phyloP scores from a whole-genome alignment of 2,329 filamentous ascomycete species.

The Sarocladium kiliense region DNA sequence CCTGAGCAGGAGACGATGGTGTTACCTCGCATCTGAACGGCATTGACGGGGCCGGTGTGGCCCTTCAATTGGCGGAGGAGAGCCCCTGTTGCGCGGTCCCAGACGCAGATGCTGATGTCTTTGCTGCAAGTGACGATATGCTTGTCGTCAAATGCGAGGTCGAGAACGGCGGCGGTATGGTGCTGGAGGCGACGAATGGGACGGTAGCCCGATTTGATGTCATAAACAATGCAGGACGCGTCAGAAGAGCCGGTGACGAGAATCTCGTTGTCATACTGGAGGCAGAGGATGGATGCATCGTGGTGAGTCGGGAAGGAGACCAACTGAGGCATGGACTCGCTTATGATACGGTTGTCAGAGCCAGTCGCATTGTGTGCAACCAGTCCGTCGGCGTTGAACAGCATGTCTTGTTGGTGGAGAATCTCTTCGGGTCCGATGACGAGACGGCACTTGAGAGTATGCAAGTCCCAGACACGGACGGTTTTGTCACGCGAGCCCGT shows the following conservation, averaged over 20 bases:
- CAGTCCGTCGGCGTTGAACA: slow-evolving; percentile 45
- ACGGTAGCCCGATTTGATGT: slow-evolving; percentile 70
- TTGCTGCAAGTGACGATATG: slow-evolving; percentile 98
- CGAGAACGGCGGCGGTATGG: slow-evolving; percentile 84
- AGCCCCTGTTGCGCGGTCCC: slow-evolving; percentile 76
- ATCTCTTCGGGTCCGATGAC: slow-evolving; percentile 77
- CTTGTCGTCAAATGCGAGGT: slow-evolving; percentile 86
- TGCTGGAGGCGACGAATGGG: slow-evolving; percentile 73
- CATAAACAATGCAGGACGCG: slow-evolving; percentile 85
- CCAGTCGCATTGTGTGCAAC: slow-evolving; percentile 51
- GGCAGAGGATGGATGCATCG: slow-evolving; percentile 86
- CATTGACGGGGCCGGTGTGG: slow-evolving; percentile 90
- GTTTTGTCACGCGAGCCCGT: slow-evolving; percentile 94
- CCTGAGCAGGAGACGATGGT: slow-evolving; percentile 90
- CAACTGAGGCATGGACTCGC: slow-evolving; percentile 46
- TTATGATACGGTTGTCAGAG: slow-evolving; percentile 40
- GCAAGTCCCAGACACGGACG: slow-evolving; percentile 93
- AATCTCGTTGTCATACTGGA: slow-evolving; percentile 90
- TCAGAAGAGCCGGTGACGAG: slow-evolving; percentile 95
- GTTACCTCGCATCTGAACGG: slow-evolving; percentile 90
- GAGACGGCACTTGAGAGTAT: slow-evolving; percentile 76
- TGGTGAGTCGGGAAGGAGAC: slow-evolving; percentile 65
- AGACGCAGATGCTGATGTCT: slow-evolving; percentile 88
- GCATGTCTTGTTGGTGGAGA: slow-evolving; percentile 45
- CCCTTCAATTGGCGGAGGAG: slow-evolving; percentile 76